Base-by-base conservation (phyloP, 2,329 filamentous ascomycete genomes). In the Pseudogymnoascus sp. region DNA sequence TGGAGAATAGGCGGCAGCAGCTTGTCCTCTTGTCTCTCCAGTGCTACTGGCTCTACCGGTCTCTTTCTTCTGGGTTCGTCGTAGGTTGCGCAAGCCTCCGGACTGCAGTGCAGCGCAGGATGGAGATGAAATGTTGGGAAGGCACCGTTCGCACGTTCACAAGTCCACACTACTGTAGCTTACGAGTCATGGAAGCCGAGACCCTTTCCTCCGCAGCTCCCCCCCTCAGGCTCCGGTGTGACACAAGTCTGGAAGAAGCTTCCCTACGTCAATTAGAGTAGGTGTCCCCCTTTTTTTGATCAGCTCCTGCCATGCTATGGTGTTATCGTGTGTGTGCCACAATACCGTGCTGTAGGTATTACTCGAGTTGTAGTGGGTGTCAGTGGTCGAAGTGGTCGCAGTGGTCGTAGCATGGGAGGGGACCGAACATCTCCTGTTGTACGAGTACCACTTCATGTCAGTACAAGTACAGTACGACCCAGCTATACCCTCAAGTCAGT, bases 211-310 rank as follows among this genome's bases (percentile, higher is more conserved):
- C 43, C 43, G 43, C 43, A 53, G 43, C 43, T 49, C 6, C 14
- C 43, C 43, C 43, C 21, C 18, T 31, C 21, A 28, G 9, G 23
- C 43, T 53, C 43, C 43, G 43, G 43, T 53, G 43, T 53, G 43
- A 53, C 43, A 53, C 43, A 53, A 53, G 43, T 53, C 43, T 53
- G 23, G 43, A 53, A 53, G 43, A 53, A 53, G 43, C 43, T 53
- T 53, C 43, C 43, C 43, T 53, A 53, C 43, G 23, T 53, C 43
- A 53, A 53, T 53, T 53, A 53, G 43, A 53, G 43, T 53, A 53
- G 43, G 43, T 53, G 23, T 31, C 43, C 18, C 43, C 43, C 23
- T 9, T 53, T 53, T 53, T 28, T 31, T 14, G 3, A 53, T 28
- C 43, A 31, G 23, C 43, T 16, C 43, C 3, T 53, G 43, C 23